Evolutionary conservation across 768 basidiomycete genomes (phyloP), one percentile per base, ranked within the genome.

Genomic region (Rhizopogon vulgaris): DNA sequence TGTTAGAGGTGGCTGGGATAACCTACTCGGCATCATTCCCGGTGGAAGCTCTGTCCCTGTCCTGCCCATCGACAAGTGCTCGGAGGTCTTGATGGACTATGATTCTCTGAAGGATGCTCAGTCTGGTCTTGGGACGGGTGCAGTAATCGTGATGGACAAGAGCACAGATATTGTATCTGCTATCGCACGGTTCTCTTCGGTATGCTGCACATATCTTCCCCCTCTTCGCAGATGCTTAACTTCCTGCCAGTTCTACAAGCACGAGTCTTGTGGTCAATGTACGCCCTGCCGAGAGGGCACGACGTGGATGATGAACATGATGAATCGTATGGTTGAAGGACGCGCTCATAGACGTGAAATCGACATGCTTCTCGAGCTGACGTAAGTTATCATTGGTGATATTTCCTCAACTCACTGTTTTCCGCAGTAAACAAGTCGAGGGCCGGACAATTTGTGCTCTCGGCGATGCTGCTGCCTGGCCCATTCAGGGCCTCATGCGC

Each of bases 241-340:
- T 41, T 43, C 24, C 48, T 6, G 17, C 27, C 55, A 89, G 79
- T 97, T 98, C 75, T 97, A 97, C 78, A 95, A 96, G 71, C 95
- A 97, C 72, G 95, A 98, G 66, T 95, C 93, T 1, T 98, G 94
- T 60, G 94, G 95, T 12, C 95, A 98, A 66, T 97, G 94, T 62
- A 94, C 93, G 10, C 93, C 94, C 3, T 95, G 93, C 67, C 74
- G 91, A 56, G 90, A 94, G 63, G 93, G 94, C 36, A 98, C 95
- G 2, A 96, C 93, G 0, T 98, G 95, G 95, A 92, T 99, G 90
- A 91, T 88, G 83, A 95, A 97, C 71, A 97, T 98, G 93, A 99
- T 99, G 95, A 81, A 92, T 67, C 85, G 95, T 42, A 83, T 99
- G 77, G 91, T 89, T 15, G 88, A 90, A 63, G 95, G 95, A 3